Evolutionary conservation across 225 moss, liverwort and hornwort genomes (phyloP), one percentile per base, ranked within the genome.

Genomic region (Marchantia paleacea): DNA sequence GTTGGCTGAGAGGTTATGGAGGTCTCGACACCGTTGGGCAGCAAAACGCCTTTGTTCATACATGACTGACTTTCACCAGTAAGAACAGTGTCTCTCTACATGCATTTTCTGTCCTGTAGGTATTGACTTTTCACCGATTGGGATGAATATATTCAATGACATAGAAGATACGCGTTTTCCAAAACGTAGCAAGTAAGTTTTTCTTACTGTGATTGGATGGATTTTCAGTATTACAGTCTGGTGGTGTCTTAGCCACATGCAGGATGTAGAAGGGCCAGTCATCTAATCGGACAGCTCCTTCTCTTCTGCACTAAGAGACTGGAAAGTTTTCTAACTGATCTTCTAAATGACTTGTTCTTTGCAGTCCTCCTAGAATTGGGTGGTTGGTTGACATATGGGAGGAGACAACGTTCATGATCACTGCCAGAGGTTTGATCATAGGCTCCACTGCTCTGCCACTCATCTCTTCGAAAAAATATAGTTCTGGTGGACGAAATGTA

Each of bases 21-120:
- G 95, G 53, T 77, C 75, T 64, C 89, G 95, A 11, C 97, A 97
- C 82, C 92, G 97, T 73, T 97, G 97, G 97, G 95, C 97, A 83
- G 94, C 97, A 66, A 86, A 89, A 70, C 94, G 91, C 69, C 88
- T 97, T 51, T 93, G 87, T 78, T 81, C 86, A 69, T 86, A 92
- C 52, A 83, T 95, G 86, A 80, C 87, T 31, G 93, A 97, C 69
- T 93, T 93, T 85, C 95, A 86, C 82, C 84, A 93, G 96, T 94
- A 91, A 78, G 88, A 78, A 12, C 29, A 52, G 1, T 7, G 58
- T 58, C 24, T 58, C 58, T 58, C 5, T 39, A 39, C 39, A 39
- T 39, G 39, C 39, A 39, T 39, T 39, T 5, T 39, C 39, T 39
- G 39, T 39, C 39, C 39, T 2, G 39, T 39, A 39, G 39, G 39